These are phyloP conservation scores for Phytophthora rubi DNA, from an alignment of 352 stramenopile genomes.

Conservation along the genomic window DNA sequence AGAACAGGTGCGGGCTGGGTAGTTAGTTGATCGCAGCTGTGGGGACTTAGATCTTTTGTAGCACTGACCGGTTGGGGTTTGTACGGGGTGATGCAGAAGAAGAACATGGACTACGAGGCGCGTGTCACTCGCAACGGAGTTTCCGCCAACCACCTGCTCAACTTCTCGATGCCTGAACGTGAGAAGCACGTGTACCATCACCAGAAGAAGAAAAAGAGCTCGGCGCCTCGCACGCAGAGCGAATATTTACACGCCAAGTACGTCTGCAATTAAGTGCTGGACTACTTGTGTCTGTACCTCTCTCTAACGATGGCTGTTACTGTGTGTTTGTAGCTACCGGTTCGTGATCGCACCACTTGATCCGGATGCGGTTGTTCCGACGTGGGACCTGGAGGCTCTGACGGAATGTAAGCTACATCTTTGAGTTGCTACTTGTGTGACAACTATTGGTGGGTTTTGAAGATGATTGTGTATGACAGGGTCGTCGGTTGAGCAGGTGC, in stretches of 20 bases:
- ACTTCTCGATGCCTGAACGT: constrained; percentile 81
- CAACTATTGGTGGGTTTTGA: not conserved
- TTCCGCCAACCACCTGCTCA: constrained; percentile 85
- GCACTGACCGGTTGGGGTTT: constrained; percentile 7
- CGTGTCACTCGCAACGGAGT: constrained; percentile 70
- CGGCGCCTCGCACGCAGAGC: constrained; percentile 67
- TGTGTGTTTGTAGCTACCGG: constrained; percentile 59
- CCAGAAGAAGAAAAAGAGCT: constrained; percentile 77
- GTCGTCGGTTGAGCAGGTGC: constrained; percentile 84
- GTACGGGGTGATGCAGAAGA: constrained; percentile 39
- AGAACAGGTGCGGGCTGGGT: constrained; percentile 37
- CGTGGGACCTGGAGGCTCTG: constrained; percentile 79
- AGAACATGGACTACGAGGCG: constrained; percentile 59
- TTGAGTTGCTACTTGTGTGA: not conserved
- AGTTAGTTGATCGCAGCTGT: not conserved
- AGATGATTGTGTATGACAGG: constrained; percentile 36
- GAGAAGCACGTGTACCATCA: constrained; percentile 49
- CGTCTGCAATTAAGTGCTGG: constrained; percentile 14
- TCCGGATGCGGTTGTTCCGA: constrained; percentile 49
- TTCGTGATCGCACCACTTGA: constrained; percentile 78
- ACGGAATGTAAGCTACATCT: constrained; percentile 69
- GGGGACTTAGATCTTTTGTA: constrained; percentile 2
- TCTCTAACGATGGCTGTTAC: constrained; percentile 1
- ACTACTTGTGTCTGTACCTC: not conserved
- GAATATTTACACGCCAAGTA: constrained; percentile 90